A percentile compares a stretch with the other conserved stretches of the same genome.
Evolutionary conservation across 2,329 filamentous ascomycete species (phyloP).

Genomic region (Grosmannia penicillata): DNA sequence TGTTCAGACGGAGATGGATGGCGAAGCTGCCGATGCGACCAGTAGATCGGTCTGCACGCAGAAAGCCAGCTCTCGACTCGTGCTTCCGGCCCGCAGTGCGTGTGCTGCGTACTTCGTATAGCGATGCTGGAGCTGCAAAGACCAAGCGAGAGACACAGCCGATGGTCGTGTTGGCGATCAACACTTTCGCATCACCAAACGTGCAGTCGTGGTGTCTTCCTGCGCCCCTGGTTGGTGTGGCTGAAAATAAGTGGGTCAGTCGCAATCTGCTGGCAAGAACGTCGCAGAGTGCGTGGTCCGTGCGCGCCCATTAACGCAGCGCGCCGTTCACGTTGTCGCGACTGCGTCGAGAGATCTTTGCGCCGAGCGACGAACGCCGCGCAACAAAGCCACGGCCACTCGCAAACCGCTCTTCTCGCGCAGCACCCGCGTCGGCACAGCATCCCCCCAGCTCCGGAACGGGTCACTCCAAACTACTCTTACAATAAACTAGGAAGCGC

Average conservation of each 20-base stretch:
- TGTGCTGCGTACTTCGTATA: no score
- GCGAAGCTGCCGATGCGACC: not conserved
- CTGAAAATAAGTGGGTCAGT: not conserved
- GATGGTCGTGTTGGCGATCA: not conserved
- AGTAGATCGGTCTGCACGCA: not conserved
- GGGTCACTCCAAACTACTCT: no score
- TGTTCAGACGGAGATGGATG: slow-evolving; percentile 1
- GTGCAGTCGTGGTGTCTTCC: not conserved
- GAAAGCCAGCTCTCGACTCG: not conserved
- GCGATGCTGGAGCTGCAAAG: no score
- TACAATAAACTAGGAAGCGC: no score
- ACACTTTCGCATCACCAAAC: no score
- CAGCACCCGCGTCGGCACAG: no score
- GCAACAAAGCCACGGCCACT: no score
- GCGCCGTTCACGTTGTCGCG: slow-evolving; percentile 7
- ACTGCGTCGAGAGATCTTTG: slow-evolving; percentile 5
- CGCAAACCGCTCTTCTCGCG: no score
- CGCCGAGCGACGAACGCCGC: no score
- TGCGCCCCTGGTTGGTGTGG: slow-evolving; percentile 3
- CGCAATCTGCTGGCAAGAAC: not conserved
- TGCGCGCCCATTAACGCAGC: slow-evolving; percentile 5
- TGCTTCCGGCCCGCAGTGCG: no score
- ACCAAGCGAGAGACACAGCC: not conserved
- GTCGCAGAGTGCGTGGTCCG: not conserved
- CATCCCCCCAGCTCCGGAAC: no score